These are phyloP conservation scores for Mercurialis annua DNA, from an alignment of 345 rosid genomes.

Conservation along the genomic window DNA sequence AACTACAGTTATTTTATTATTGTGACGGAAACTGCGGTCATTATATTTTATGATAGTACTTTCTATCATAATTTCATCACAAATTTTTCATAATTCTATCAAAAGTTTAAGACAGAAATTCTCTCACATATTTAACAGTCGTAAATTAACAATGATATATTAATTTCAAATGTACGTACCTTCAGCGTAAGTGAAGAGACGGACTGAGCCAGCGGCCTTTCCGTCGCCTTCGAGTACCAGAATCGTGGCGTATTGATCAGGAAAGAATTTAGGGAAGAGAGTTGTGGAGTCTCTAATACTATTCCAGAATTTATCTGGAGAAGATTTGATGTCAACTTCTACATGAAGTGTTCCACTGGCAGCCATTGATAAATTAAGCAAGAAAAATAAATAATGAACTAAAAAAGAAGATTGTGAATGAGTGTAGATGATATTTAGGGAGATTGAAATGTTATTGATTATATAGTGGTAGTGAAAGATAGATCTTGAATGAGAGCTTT, in stretches of 20 bases:
- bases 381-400: not conserved
- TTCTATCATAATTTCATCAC: no score
- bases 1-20: no score
- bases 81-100: no score
- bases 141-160: no score
- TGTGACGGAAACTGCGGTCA: no score
- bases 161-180: conserved; percentile 41
- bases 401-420: no score
- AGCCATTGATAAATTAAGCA: conserved; percentile 36
- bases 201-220: conserved; percentile 67
- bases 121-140: no score
- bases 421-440: not conserved
- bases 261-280: conserved; percentile 62
- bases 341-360: conserved; percentile 57
- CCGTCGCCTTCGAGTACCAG: conserved; percentile 83
- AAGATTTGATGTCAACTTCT: conserved; percentile 70
- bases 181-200: conserved; percentile 62
- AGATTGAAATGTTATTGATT: not conserved
- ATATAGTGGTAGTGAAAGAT: conserved; percentile 5
- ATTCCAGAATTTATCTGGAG: conserved; percentile 61
- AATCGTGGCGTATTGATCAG: conserved; percentile 77
- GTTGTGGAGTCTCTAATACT: conserved; percentile 57
- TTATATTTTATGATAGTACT: no score
- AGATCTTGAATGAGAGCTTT: conserved; percentile 23
- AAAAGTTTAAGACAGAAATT: no score